Conservation (phyloP, 805 yeast genomes). For the Teunomyces atbi region DNA sequence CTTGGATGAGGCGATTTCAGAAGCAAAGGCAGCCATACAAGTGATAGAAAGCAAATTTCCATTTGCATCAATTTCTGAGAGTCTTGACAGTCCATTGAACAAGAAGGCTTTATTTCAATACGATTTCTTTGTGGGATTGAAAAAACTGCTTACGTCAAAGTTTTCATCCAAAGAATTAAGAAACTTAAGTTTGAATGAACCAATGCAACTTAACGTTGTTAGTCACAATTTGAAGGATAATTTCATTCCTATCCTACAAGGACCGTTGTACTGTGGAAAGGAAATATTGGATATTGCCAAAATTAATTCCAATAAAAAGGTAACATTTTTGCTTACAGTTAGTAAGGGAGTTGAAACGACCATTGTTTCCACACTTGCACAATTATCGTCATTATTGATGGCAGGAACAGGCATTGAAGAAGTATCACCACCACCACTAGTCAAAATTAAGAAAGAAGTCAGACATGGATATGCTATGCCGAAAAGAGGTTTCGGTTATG, state of each 20-base stretch:
- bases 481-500: conserved; percentile 28
- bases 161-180: conserved; percentile 13
- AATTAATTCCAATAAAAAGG: conserved; percentile 12
- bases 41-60: conserved; percentile 12
- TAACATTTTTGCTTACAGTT: conserved; percentile 17
- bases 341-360: conserved; percentile 2
- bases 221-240: conserved; percentile 12
- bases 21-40: conserved; percentile 11
- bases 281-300: conserved; percentile 13
- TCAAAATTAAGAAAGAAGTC: neutral
- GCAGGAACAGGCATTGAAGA: conserved; percentile 3
- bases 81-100: conserved; percentile 13
- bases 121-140: conserved; percentile 13
- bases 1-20: conserved; percentile 15
- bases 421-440: neutral
- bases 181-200: neutral
- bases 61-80: conserved; percentile 6
- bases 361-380: conserved; percentile 12
- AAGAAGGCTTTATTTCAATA: conserved; percentile 16
- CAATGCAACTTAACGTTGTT: conserved; percentile 11
- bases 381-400: conserved; percentile 30
- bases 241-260: conserved; percentile 20
- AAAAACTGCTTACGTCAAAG: conserved; percentile 11
- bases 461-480: conserved; percentile 16
- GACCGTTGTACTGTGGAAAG: conserved; percentile 16